Evolutionary conservation across 768 basidiomycete species (phyloP).

Genomic region (Fistulinella prunicolor): DNA sequence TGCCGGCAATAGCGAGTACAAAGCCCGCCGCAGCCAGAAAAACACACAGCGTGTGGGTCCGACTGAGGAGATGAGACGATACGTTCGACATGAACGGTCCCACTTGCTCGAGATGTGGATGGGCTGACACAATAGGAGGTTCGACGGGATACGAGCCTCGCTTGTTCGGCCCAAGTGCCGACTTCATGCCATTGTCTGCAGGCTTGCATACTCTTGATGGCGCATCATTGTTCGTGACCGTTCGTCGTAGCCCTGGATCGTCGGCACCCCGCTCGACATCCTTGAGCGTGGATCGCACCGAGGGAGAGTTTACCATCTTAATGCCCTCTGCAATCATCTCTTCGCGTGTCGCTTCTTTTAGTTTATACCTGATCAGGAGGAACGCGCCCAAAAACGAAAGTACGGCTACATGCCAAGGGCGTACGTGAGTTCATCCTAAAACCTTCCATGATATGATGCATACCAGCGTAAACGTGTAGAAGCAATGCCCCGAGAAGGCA

Average conservation of each 20-base stretch:
- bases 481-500: constrained; percentile 51
- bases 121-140: constrained; percentile 37
- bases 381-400: constrained; percentile 55
- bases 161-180: background rate
- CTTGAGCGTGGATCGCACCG: constrained; percentile 4
- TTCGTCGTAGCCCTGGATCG: constrained; percentile 1
- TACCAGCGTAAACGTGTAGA: constrained; percentile 52
- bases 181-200: background rate
- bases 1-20: constrained; percentile 46
- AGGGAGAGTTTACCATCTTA: constrained; percentile 22
- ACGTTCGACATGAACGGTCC: constrained; percentile 43
- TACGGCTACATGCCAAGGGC: constrained; percentile 27
- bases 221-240: background rate
- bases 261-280: constrained; percentile 13
- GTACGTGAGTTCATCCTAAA: background rate
- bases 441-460: constrained; percentile 10
- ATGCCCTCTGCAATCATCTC: constrained; percentile 39
- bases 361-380: constrained; percentile 52
- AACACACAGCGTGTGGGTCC: constrained; percentile 50
- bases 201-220: background rate
- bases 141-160: constrained; percentile 13
- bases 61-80: constrained; percentile 44
- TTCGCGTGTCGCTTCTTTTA: constrained; percentile 50
- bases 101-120: constrained; percentile 53
- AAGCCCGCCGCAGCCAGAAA: constrained; percentile 47